Evolutionary conservation across 116 monocot genomes (phyloP).

Genomic region (Papilionanthe hybrid): DNA sequence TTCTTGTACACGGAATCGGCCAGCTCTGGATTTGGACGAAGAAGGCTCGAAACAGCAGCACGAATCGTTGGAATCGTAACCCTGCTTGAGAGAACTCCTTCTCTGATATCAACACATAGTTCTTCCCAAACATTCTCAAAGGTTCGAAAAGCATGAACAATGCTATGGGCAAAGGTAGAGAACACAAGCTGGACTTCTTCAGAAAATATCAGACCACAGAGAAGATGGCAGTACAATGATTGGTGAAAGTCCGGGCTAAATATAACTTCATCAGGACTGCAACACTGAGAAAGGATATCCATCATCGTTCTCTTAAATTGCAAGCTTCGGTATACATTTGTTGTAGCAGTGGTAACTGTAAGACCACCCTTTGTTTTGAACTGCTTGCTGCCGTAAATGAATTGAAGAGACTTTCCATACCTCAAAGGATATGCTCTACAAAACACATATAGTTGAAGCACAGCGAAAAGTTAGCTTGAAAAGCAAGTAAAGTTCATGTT

Average conservation of each 20-base stretch:
- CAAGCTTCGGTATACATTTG: constrained; percentile 38
- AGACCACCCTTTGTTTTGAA: constrained; percentile 39
- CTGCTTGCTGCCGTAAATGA: constrained; percentile 54
- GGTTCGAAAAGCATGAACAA: constrained; percentile 35
- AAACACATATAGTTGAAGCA: background rate
- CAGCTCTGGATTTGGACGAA: constrained; percentile 23
- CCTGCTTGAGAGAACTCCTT: constrained; percentile 27
- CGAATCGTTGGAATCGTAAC: constrained; percentile 29
- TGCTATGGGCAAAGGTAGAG: constrained; percentile 38
- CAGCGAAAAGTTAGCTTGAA: too few species aligned
- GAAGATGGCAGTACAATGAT: constrained; percentile 32
- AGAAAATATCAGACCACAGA: constrained; percentile 29
- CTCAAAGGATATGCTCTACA: constrained; percentile 36
- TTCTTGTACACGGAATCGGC: constrained; percentile 22
- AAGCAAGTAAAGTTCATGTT: too few species aligned
- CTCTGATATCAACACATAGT: constrained; percentile 25
- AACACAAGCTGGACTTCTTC: constrained; percentile 27
- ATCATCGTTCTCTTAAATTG: constrained; percentile 39
- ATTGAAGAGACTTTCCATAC: constrained; percentile 49
- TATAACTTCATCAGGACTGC: constrained; percentile 33
- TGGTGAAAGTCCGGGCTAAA: constrained; percentile 30
- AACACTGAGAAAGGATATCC: constrained; percentile 21
- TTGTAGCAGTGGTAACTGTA: constrained; percentile 36
- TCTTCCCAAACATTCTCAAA: constrained; percentile 41
- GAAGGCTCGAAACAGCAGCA: constrained; percentile 23